Base-by-base conservation (phyloP, 164 flowering plant genomes). In the Sextonia rubra region DNA sequence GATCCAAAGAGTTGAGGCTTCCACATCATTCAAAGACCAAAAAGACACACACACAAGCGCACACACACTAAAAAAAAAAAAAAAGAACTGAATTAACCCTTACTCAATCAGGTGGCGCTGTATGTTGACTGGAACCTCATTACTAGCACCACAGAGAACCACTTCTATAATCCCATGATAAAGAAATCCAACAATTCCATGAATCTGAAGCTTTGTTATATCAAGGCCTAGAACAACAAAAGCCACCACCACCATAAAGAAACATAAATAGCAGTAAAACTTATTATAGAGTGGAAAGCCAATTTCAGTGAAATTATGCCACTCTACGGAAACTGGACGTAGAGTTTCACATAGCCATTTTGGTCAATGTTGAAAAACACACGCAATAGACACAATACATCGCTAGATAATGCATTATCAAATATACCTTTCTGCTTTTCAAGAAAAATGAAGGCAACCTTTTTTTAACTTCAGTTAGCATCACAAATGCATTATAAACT, bases 111-210 rank as follows among this genome's bases (percentile, higher is more conserved):
- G 83, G 32, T 77, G 76, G 62, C 75, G 76, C 18, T 74, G 75
- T 2, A 22, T 47, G 25, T 7, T 22, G 0, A 74, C 58, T 25
- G 79, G 55, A 58, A 37, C 29, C 22, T 11, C 75, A 69, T 52
- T 18, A 37, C 44, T 7, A 4, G 3, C 52, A 37, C n/a, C 20
- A 3, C 11, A 18, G 37, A 18, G 75, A 29, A 64, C 44, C 26
- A 26, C 74, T 64, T 79, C 81, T 4, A 79, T 76, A 73, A 85
- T 73, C 4, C 86, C 91, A 61, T 89, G 93, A 66, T 80, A 78
- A 60, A 89, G 73, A 26, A 81, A 24, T 2, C 91, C 91, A 8
- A 85, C 66, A 71, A 80, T 80, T 61, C 93, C 93, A 78, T 86
- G 88, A 67, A 89, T 76, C 77, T 85, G 89, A 27, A 89, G 87